Conservation (phyloP, 345 rosid genomes). For the Eucalyptus cloeziana region DNA sequence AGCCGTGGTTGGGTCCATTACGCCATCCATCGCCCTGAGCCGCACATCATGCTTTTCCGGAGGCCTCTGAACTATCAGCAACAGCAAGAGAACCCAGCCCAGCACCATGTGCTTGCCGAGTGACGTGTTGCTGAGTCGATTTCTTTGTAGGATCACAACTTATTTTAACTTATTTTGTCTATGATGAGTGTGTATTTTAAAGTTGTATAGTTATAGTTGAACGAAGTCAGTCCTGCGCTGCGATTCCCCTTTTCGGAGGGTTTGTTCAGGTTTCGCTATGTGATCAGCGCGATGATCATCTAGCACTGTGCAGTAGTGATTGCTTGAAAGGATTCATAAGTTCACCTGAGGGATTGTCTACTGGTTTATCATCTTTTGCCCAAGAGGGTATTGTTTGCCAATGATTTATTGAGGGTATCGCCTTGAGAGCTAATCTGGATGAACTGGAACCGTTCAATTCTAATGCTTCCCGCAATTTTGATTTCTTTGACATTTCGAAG, state of each 20-base stretch:
- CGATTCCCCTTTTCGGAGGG: neutral
- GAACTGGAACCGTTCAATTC: neutral
- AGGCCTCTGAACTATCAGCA: slow-evolving; percentile 86
- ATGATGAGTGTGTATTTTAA: neutral
- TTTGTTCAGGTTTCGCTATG: neutral
- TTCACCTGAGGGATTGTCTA: neutral
- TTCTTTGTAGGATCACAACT: neutral
- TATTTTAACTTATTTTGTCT: neutral
- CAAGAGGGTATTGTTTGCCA: neutral
- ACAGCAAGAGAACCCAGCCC: slow-evolving; percentile 66
- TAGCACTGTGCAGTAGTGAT: neutral
- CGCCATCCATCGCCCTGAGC: slow-evolving; percentile 92
- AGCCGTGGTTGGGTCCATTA: slow-evolving; percentile 98
- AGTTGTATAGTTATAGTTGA: neutral
- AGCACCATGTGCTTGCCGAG: slow-evolving; percentile 32
- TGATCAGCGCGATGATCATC: neutral
- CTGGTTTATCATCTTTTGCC: neutral
- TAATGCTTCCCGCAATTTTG: neutral
- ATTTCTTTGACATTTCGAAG: neutral
- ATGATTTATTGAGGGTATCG: neutral
- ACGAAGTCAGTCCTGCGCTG: neutral
- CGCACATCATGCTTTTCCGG: slow-evolving; percentile 96
- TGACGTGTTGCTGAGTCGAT: slow-evolving; percentile 1
- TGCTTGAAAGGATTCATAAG: neutral
- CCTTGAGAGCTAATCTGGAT: neutral